phyloP scores from a whole-genome alignment of 257 asterid species.

The Ilex aquifolium region DNA sequence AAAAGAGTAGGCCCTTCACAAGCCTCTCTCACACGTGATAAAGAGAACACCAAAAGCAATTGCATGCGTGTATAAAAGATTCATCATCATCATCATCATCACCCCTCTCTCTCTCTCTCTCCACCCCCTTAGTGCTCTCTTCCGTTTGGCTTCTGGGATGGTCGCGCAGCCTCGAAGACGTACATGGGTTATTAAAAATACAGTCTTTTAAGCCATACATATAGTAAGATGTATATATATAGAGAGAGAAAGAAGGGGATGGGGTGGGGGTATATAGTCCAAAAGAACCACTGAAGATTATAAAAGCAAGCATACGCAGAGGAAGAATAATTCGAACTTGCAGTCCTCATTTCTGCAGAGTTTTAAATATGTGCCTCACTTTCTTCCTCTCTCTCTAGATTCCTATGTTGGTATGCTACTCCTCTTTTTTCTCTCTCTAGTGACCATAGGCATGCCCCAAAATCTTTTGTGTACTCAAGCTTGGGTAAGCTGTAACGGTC shows the following conservation, averaged over 20 bases:
- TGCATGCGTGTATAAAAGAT: slow-evolving; percentile 72
- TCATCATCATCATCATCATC: slow-evolving; percentile 33
- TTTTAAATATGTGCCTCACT: slow-evolving; percentile 24
- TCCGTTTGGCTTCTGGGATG: background rate
- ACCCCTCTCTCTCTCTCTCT: slow-evolving; percentile 2
- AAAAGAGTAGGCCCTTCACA: too few species aligned
- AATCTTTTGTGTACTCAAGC: slow-evolving; percentile 59
- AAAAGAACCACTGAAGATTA: slow-evolving; percentile 8
- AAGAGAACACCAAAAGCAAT: slow-evolving; percentile 39
- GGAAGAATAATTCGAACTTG: slow-evolving; percentile 57
- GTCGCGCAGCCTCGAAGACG: slow-evolving; percentile 30
- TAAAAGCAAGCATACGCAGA: slow-evolving; percentile 26
- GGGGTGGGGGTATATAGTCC: slow-evolving; percentile 20
- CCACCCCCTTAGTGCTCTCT: background rate
- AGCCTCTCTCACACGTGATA: too few species aligned
- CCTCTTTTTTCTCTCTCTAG: background rate
- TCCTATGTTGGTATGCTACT: slow-evolving; percentile 3
- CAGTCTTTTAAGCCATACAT: background rate
- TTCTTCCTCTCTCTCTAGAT: slow-evolving; percentile 2
- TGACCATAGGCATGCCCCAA: slow-evolving; percentile 22
- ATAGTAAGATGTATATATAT: background rate
- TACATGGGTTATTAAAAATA: slow-evolving; percentile 17
- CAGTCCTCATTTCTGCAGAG: slow-evolving; percentile 49
- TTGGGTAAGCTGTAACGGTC: slow-evolving; percentile 71
- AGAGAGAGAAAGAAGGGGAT: slow-evolving; percentile 5